Base-by-base conservation (phyloP, 768 basidiomycete genomes). In the Hericium rajendrae region DNA sequence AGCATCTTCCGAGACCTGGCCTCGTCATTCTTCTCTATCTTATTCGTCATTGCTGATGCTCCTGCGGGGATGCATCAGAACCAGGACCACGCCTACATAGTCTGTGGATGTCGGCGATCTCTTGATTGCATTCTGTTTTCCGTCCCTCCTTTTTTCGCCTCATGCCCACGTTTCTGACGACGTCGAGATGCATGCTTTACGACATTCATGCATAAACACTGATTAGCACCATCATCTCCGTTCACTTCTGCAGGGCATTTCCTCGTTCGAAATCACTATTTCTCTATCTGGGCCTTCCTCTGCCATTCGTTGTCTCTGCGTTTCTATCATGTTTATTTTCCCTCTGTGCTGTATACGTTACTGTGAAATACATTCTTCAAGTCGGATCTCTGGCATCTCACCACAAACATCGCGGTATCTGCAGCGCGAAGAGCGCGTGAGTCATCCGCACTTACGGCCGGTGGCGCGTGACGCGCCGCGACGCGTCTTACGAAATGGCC, bases 71-170 rank as follows among this genome's bases (percentile, higher is more conserved):
- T 46, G 43, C 43, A 6, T 8, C 43, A 46, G 43, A 46, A 15
- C 43, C 43, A 46, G 43, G 43, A 46, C 43, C 20, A 15, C 43
- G 43, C 43, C 43, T 46, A 46, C 43, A 46, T 46, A 46, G 32
- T 15, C 58, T 26, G 53, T 56, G 20, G 53, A 48, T 22, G 53
- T 59, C 39, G 51, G 46, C 59, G 54, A 60, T 54, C 58, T 61
- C 40, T 56, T 39, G 40, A 59, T 55, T 58, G 48, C 38, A 39
- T 24, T 46, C 43, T 18, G 15, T 38, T 38, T 18, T 20, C 54
- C 16, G 12, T 49, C 15, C 48, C 20, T 50, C 24, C 4, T 54
- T 46, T n/a, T 41, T 10, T 48, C 28, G n/a, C 26, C 38, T 51
- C 20, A 37, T 39, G 18, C 53, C 20, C 20, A 13, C 12, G 20